Evolutionary conservation across 1,284 basidiomycete genomes (phyloP), one percentile per base, ranked within the genome.

Genomic region (Leccinum solheimii): DNA sequence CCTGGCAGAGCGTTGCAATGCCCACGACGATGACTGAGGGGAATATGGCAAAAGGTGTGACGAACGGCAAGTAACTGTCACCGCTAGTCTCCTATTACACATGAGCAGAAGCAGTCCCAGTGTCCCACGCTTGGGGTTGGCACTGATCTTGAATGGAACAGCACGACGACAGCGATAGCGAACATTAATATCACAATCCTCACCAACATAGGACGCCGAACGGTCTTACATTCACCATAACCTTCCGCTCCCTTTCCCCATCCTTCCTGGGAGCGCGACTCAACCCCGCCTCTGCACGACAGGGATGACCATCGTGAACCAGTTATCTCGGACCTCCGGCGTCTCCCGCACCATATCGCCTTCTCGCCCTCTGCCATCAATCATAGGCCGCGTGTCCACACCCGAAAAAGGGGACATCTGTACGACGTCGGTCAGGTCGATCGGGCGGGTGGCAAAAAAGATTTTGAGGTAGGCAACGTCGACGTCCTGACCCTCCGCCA

Each of bases 381-480:
- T 21, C 56, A 9, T 8, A 14, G 45, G 21, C 8, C 10, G 30
- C 1, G 5, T 27, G 6, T 48, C 45, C 10, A 21, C n/a, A 21
- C 9, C 6, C 1, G 48, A 14, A 55, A 67, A 69, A 3, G 66
- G 68, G 1, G 68, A 57, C 23, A 26, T 26, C 23, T 26, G 68
- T 4, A 5, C 48, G 10, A 68, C 51, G 14, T 67, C 43, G 2
- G 59, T 58, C 43, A 67, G 3, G 45, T 69, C 68, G 32, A 70
- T 43, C 6, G 64, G 64, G 5, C 23, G 56, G 13, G 60, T 68
- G 0, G 68, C 40, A 19, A 69, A 61, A 26, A 66, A 70, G 11
- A 70, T 36, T 27, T 69, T 69, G 8, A 71, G 38, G 51, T 55
- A 62, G 23, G 23, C 60, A 3, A 71, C 60, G 23, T 69, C 66